A percentile compares a stretch with the other conserved stretches of the same genome.
These are phyloP conservation scores for Mucor racemosus DNA, from an alignment of 371 early-diverging fungal species.

Conservation along the genomic window DNA sequence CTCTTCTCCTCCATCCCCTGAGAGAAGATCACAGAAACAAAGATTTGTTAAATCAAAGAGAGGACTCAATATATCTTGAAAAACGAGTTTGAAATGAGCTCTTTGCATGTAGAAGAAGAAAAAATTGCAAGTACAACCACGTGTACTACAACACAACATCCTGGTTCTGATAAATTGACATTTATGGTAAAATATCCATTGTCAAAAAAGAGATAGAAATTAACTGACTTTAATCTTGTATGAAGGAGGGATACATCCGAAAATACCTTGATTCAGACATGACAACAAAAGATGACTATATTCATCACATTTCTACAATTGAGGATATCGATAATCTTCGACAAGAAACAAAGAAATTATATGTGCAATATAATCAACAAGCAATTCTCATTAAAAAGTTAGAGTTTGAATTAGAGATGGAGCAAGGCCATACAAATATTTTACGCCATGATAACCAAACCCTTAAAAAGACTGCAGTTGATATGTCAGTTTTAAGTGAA, in stretches of 20 bases:
- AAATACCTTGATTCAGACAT: not conserved
- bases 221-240: not conserved
- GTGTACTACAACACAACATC: not conserved
- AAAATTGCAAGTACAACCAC: constrained; percentile 8
- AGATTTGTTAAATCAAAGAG: no score
- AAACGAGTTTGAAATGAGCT: not conserved
- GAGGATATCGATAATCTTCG: constrained; percentile 42
- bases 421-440: constrained; percentile 71
- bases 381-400: constrained; percentile 57
- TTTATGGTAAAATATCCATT: constrained; percentile 6
- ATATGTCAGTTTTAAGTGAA: constrained; percentile 68
- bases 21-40: not conserved
- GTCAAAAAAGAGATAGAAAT: not conserved
- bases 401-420: constrained; percentile 71
- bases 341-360: constrained; percentile 38
- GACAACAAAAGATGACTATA: not conserved
- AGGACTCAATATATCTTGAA: no score
- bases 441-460: constrained; percentile 69
- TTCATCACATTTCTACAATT: constrained; percentile 3
- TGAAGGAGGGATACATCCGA: not conserved
- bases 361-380: constrained; percentile 43
- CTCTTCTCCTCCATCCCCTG: not conserved
- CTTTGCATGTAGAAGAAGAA: not conserved
- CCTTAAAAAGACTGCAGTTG: constrained; percentile 64
- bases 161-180: constrained; percentile 7